These are phyloP conservation scores for Gymnopilus dilepis DNA, from an alignment of 768 basidiomycete genomes.

Conservation along the genomic window DNA sequence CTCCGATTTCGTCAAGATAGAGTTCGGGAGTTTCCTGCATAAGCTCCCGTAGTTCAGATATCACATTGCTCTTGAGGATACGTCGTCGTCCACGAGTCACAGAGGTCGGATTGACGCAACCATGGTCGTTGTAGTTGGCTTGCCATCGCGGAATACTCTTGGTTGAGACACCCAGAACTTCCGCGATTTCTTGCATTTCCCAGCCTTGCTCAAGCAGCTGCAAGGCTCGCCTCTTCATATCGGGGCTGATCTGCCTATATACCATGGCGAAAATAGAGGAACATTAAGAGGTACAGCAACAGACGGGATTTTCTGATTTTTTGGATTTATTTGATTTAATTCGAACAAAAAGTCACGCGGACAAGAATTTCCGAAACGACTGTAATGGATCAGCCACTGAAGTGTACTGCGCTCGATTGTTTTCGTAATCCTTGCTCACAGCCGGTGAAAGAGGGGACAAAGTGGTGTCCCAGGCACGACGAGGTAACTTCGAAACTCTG, in stretches of 20 bases:
- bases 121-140: neutral
- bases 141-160: neutral
- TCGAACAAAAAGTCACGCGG: neutral
- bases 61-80: too few species aligned
- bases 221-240: neutral
- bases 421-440: constrained; percentile 9
- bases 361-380: neutral
- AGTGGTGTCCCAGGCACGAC: constrained; percentile 24
- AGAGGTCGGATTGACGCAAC: too few species aligned
- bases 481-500: too few species aligned
- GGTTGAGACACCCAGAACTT: neutral
- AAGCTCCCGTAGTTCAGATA: too few species aligned
- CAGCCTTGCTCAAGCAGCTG: neutral
- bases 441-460: constrained; percentile 16
- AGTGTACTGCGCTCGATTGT: constrained; percentile 13
- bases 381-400: constrained; percentile 8
- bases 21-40: too few species aligned
- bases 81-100: too few species aligned
- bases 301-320: too few species aligned
- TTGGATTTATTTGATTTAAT: neutral
- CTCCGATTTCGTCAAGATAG: too few species aligned
- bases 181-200: neutral
- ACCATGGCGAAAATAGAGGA: neutral
- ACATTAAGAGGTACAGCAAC: too few species aligned
- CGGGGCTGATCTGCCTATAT: neutral